A percentile compares a stretch with the other conserved stretches of the same genome.
Conservation (phyloP, 139 green algal species). For the Nannochloris sp. region DNA sequence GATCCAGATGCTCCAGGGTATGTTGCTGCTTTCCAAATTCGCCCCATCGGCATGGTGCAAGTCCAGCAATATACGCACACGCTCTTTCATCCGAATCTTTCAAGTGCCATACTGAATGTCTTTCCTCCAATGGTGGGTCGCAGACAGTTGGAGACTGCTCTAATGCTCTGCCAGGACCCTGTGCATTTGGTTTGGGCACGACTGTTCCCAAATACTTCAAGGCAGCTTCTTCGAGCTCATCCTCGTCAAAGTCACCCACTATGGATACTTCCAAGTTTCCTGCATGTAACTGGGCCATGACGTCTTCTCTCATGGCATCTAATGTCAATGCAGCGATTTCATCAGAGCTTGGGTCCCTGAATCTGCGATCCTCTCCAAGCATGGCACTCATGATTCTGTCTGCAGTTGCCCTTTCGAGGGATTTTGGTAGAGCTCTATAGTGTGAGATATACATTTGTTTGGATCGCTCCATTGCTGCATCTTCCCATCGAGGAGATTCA, state of each 20-base stretch:
- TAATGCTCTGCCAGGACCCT: background rate
- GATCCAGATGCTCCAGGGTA: background rate
- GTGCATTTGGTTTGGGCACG: background rate
- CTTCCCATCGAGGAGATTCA: conserved; percentile 41
- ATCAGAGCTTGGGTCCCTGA: conserved; percentile 71
- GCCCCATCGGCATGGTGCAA: conserved; percentile 74
- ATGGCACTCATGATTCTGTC: conserved; percentile 77
- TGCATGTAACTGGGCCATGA: conserved; percentile 59
- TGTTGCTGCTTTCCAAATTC: conserved; percentile 33
- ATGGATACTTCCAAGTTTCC: conserved; percentile 62
- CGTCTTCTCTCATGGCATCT: conserved; percentile 53
- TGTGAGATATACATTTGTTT: conserved; percentile 73
- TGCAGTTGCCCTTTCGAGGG: conserved; percentile 74
- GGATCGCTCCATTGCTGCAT: conserved; percentile 56
- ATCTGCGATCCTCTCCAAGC: conserved; percentile 66
- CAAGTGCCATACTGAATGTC: conserved; percentile 61
- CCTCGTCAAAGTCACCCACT: conserved; percentile 86
- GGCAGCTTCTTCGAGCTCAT: conserved; percentile 18
- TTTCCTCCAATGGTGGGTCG: conserved; percentile 28
- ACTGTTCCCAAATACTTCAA: conserved; percentile 68
- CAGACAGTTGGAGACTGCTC: conserved; percentile 16
- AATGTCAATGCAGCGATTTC: conserved; percentile 79
- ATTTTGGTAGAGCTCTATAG: conserved; percentile 66
- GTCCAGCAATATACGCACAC: conserved; percentile 80
- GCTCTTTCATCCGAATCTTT: conserved; percentile 87